These are phyloP conservation scores for Toxicodendron radicans DNA, from an alignment of 345 rosid species.

Conservation along the genomic window DNA sequence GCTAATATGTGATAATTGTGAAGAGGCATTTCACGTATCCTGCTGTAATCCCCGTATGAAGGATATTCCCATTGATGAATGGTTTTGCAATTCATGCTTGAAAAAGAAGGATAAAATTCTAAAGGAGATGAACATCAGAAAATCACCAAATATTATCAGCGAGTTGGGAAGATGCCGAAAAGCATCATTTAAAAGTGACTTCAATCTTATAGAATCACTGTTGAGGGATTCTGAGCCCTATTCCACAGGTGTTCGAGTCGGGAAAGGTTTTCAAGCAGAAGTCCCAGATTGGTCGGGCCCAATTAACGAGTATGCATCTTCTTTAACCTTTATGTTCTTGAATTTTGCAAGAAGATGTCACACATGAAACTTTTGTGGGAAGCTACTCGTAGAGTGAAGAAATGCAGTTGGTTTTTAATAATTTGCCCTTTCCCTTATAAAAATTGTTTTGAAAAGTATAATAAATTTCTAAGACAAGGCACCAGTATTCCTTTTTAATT, in stretches of 20 bases:
- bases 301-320: conserved; percentile 45
- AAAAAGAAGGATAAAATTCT: conserved; percentile 46
- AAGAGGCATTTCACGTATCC: conserved; percentile 72
- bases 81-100: conserved; percentile 77
- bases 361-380: neutral
- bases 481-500: no score
- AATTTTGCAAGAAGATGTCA: conserved; percentile 10
- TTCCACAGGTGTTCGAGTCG: conserved; percentile 52
- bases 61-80: conserved; percentile 59
- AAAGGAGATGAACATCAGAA: conserved; percentile 32
- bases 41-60: conserved; percentile 66
- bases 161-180: conserved; percentile 36
- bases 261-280: conserved; percentile 88
- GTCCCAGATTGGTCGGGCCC: conserved; percentile 89
- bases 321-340: conserved; percentile 16
- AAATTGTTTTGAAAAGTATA: neutral
- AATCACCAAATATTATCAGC: conserved; percentile 32
- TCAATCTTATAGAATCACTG: conserved; percentile 44
- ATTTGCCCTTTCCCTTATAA: neutral
- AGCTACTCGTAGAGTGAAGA: neutral
- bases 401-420: neutral
- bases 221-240: conserved; percentile 58
- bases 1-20: conserved; percentile 89
- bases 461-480: neutral
- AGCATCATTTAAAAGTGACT: conserved; percentile 33